phyloP scores from a whole-genome alignment of 805 yeast genomes.

The Candida andamanensis region DNA sequence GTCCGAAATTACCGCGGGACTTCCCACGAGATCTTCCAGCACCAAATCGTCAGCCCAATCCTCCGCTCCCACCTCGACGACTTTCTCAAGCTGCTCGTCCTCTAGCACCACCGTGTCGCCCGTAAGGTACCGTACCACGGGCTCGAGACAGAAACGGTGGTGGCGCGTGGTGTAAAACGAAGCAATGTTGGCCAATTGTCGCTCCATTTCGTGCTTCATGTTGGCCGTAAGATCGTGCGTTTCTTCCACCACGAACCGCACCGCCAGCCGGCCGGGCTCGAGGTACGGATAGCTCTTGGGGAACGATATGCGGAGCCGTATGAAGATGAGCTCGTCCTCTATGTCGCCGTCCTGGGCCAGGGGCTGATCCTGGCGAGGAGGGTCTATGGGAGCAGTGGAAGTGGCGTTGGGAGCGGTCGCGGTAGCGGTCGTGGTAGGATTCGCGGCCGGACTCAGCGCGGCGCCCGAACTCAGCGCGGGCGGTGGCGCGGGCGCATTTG shows the following conservation, averaged over 20 bases:
- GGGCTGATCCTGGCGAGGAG: not conserved
- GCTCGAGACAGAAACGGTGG: constrained; percentile 71
- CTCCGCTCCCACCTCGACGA: constrained; percentile 34
- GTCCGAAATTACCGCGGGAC: constrained; percentile 27
- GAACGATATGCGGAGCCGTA: constrained; percentile 65
- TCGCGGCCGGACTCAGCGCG: not conserved
- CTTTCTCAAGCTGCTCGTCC: constrained; percentile 24
- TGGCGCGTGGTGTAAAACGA: constrained; percentile 47
- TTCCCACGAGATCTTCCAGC: too few species aligned
- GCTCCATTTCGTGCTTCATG: constrained; percentile 47
- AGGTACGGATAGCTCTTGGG: constrained; percentile 69
- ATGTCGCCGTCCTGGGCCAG: constrained; percentile 9
- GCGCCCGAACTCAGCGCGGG: not conserved
- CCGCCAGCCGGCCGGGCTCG: constrained; percentile 24
- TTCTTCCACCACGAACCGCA: constrained; percentile 64
- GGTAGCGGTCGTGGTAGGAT: not conserved
- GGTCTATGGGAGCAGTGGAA: constrained; percentile 1
- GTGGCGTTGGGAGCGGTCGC: constrained; percentile 1
- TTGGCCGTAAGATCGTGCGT: constrained; percentile 59
- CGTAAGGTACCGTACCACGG: constrained; percentile 66
- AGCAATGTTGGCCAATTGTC: constrained; percentile 51
- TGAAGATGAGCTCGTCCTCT: constrained; percentile 48
- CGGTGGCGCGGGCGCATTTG: constrained; percentile 1
- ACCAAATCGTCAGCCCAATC: constrained; percentile 41
- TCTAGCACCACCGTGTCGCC: constrained; percentile 65